Percentiles rank a stretch among this genome's conserved stretches.
Conservation (phyloP, 2,329 filamentous ascomycete species). For the Annulohypoxylon truncatum region DNA sequence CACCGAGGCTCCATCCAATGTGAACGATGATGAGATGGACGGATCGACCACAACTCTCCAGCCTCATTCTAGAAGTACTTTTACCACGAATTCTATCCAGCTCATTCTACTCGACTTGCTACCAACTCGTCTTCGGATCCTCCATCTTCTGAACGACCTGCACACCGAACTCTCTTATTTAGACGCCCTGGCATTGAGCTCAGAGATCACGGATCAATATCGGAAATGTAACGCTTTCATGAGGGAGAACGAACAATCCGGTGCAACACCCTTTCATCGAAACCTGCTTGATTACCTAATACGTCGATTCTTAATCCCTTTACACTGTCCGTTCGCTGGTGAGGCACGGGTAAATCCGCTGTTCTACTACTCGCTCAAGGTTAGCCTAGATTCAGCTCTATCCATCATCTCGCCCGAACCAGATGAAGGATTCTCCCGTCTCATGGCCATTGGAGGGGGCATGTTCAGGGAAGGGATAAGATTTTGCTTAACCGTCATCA, state of each 20-base stretch:
- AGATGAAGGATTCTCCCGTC: conserved; percentile 52
- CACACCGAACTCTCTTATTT: conserved; percentile 51
- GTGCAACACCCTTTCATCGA: conserved; percentile 54
- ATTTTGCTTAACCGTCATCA: conserved; percentile 50
- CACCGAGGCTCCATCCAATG: conserved; percentile 53
- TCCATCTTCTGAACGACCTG: conserved; percentile 52
- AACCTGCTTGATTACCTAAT: conserved; percentile 64
- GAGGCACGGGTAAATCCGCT: conserved; percentile 57
- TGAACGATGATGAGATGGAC: conserved; percentile 49
- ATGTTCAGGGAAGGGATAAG: conserved; percentile 56
- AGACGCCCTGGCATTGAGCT: conserved; percentile 51
- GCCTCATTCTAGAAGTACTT: conserved; percentile 43
- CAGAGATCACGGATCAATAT: conserved; percentile 48
- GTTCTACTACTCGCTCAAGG: conserved; percentile 63
- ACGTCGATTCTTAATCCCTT: conserved; percentile 65
- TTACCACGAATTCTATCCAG: conserved; percentile 53
- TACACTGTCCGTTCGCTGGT: conserved; percentile 63
- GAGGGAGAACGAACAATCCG: conserved; percentile 29
- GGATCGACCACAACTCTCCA: conserved; percentile 42
- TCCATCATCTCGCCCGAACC: conserved; percentile 52
- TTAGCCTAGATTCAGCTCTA: conserved; percentile 58
- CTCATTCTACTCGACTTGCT: conserved; percentile 53
- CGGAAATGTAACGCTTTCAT: conserved; percentile 41
- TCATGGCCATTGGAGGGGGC: conserved; percentile 55
- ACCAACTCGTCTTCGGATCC: conserved; percentile 51